A percentile compares a stretch with the other conserved stretches of the same genome.
Evolutionary conservation across 495 filamentous ascomycete species (phyloP).

Genomic region (Penicillium salamii): DNA sequence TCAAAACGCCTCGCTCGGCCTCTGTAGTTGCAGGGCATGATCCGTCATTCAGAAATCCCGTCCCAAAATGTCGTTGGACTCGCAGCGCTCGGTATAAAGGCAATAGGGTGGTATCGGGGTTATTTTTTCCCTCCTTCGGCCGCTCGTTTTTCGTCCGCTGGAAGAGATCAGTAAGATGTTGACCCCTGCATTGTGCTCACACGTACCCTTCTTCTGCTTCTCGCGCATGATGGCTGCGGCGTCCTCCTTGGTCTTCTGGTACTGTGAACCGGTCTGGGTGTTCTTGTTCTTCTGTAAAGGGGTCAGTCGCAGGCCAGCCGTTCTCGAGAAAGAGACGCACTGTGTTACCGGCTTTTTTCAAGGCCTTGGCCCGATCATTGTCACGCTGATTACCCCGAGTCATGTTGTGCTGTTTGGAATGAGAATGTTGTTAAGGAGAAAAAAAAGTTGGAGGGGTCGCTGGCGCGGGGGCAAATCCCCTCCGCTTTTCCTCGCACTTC

Average conservation of each 20-base stretch:
- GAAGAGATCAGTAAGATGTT: conserved; percentile 1
- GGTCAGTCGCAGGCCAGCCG: conserved; percentile 5
- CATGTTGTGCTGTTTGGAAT: conserved; percentile 50
- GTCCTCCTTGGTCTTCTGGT: conserved; percentile 68
- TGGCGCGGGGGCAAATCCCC: conserved; percentile 1
- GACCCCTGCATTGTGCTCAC: background rate
- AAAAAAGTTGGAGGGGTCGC: conserved; percentile 8
- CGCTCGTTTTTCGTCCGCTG: conserved; percentile 34
- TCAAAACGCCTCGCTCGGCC: conserved; percentile 29
- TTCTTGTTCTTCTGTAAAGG: conserved; percentile 61
- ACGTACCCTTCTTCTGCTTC: conserved; percentile 81
- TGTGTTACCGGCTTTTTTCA: conserved; percentile 57
- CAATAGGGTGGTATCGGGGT: background rate
- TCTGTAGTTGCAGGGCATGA: background rate
- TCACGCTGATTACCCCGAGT: conserved; percentile 93
- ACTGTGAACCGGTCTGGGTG: conserved; percentile 60
- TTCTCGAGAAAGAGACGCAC: conserved; percentile 20
- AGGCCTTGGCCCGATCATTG: conserved; percentile 77
- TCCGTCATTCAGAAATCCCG: background rate
- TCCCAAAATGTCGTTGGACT: background rate
- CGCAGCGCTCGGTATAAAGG: no score
- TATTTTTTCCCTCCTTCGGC: conserved; percentile 23
- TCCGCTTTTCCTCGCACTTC: no score
- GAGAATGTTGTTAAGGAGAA: background rate
- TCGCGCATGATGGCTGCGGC: conserved; percentile 81